phyloP scores from a whole-genome alignment of 192 early-diverging fungal species.

The Spizellomyces punctatus region DNA sequence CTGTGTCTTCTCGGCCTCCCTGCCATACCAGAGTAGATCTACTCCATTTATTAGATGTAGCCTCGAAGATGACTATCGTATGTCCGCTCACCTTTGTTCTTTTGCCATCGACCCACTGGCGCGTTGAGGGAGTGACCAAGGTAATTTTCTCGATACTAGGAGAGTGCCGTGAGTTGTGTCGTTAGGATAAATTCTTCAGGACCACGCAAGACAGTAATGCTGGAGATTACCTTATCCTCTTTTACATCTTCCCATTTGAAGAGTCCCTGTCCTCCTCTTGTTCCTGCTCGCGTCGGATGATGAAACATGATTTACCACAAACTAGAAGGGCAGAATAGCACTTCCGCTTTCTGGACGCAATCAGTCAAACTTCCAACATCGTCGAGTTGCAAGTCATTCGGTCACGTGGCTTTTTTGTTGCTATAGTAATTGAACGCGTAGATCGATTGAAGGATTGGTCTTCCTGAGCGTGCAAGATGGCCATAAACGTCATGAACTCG shows the following conservation, averaged over 20 bases:
- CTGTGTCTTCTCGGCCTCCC: slow-evolving; percentile 51
- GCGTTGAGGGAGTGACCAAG: slow-evolving; percentile 80
- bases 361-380: too few species aligned
- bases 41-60: background rate
- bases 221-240: slow-evolving; percentile 28
- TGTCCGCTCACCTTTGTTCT: slow-evolving; percentile 44
- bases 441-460: too few species aligned
- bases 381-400: too few species aligned
- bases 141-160: slow-evolving; percentile 77
- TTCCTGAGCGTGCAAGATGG: too few species aligned
- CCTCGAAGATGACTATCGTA: background rate
- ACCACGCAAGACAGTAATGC: too few species aligned
- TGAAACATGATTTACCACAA: slow-evolving; percentile 15
- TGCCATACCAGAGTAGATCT: slow-evolving; percentile 67
- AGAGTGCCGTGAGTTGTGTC: background rate
- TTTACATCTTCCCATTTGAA: slow-evolving; percentile 53
- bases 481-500: too few species aligned
- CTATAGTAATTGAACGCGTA: too few species aligned
- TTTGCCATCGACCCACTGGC: slow-evolving; percentile 79
- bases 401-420: too few species aligned
- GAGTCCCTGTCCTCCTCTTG: slow-evolving; percentile 43
- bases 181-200: background rate
- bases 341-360: too few species aligned
- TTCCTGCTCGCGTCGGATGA: slow-evolving; percentile 35
- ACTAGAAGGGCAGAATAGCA: too few species aligned